Conservation (phyloP, 495 filamentous ascomycete species). For the Acidiella bohemica region DNA sequence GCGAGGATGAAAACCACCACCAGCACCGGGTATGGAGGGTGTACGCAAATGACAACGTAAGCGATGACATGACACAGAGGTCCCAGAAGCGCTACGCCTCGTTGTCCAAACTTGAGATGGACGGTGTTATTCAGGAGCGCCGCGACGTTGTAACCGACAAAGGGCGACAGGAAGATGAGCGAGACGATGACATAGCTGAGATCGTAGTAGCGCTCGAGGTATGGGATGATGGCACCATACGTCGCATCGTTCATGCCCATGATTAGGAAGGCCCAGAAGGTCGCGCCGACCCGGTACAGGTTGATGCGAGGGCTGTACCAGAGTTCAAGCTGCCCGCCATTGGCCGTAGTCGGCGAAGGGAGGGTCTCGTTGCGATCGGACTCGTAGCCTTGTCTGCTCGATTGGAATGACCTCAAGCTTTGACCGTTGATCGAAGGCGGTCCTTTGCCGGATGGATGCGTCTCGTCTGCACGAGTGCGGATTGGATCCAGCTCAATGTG, state of each 20-base stretch:
- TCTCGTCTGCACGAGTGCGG: conserved; percentile 6
- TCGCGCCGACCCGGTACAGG: conserved; percentile 47
- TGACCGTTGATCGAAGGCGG: conserved; percentile 2
- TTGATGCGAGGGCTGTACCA: conserved; percentile 65
- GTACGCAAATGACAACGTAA: conserved; percentile 44
- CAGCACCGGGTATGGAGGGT: conserved; percentile 48
- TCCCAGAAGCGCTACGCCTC: conserved; percentile 55
- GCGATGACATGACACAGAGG: conserved; percentile 52
- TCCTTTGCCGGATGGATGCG: neutral
- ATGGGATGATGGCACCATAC: conserved; percentile 24
- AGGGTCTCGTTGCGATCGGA: conserved; percentile 27
- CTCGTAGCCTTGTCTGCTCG: neutral
- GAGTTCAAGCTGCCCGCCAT: conserved; percentile 27
- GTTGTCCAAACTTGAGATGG: conserved; percentile 51
- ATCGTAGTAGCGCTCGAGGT: conserved; percentile 48
- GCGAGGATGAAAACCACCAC: conserved; percentile 45
- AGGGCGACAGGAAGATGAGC: conserved; percentile 48
- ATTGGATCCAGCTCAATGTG: conserved; percentile 17
- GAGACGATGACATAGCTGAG: conserved; percentile 47
- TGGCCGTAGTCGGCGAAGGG: conserved; percentile 28
- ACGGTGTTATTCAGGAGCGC: conserved; percentile 46
- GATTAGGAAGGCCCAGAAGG: conserved; percentile 61
- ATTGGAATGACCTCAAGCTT: neutral
- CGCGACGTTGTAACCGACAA: conserved; percentile 44
- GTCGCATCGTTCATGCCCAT: conserved; percentile 77